Percentiles rank a stretch among this genome's conserved stretches.
phyloP scores from a whole-genome alignment of 495 filamentous ascomycete species.

The Daldinia loculata region DNA sequence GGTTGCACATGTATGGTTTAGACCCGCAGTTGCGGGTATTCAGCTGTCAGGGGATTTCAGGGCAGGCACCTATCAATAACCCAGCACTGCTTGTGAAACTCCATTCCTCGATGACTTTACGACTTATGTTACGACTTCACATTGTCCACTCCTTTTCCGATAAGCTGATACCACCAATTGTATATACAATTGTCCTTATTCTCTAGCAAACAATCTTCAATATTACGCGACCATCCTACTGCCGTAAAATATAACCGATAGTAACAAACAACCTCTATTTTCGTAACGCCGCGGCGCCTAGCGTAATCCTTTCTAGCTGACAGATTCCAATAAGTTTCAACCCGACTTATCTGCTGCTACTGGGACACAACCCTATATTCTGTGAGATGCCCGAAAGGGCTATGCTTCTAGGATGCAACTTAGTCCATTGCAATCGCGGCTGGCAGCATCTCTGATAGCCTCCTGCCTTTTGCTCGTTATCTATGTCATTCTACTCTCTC shows the following conservation, averaged over 20 bases:
- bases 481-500: slow-evolving; percentile 63
- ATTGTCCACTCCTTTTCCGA: slow-evolving; percentile 17
- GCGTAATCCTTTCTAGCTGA: slow-evolving; percentile 33
- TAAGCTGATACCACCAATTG: slow-evolving; percentile 17
- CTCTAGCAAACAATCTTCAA: neutral
- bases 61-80: slow-evolving; percentile 20
- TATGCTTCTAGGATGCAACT: slow-evolving; percentile 64
- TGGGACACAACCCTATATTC: slow-evolving; percentile 24
- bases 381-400: slow-evolving; percentile 48
- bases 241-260: slow-evolving; percentile 15
- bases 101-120: slow-evolving; percentile 19
- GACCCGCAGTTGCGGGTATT: slow-evolving; percentile 6
- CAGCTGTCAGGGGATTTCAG: slow-evolving; percentile 22
- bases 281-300: slow-evolving; percentile 13
- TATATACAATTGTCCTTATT: slow-evolving; percentile 3
- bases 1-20: neutral
- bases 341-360: slow-evolving; percentile 13
- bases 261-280: slow-evolving; percentile 10
- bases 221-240: neutral
- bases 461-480: slow-evolving; percentile 63
- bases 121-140: slow-evolving; percentile 6
- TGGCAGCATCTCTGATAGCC: slow-evolving; percentile 69
- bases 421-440: slow-evolving; percentile 72
- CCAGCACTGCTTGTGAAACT: slow-evolving; percentile 33
- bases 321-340: slow-evolving; percentile 6